Evolutionary conservation across 371 early-diverging fungal species (phyloP).

Genomic region (Mucor racemosus): DNA sequence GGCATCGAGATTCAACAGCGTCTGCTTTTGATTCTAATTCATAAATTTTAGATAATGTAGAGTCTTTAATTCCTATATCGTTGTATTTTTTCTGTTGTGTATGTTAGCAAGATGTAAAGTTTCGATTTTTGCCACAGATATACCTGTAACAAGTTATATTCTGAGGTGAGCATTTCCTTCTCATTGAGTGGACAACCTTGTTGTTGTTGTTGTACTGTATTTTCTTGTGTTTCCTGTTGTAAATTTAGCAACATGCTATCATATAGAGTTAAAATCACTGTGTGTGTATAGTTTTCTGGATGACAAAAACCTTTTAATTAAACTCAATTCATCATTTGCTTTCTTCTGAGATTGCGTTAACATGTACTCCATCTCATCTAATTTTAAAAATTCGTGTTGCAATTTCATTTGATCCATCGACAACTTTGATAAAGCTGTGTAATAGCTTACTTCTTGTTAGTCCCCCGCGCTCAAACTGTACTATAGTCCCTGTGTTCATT

Average conservation of each 20-base stretch:
- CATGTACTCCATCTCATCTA: slow-evolving; percentile 15
- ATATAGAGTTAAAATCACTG: neutral
- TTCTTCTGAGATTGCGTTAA: slow-evolving; percentile 9
- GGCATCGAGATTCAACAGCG: neutral
- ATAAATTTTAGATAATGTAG: neutral
- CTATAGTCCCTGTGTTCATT: neutral
- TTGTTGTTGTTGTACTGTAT: neutral
- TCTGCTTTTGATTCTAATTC: slow-evolving; percentile 13
- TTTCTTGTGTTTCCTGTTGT: slow-evolving; percentile 4
- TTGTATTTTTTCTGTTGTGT: slow-evolving; percentile 13
- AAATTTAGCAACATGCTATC: slow-evolving; percentile 13
- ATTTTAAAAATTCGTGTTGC: neutral
- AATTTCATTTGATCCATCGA: slow-evolving; percentile 9
- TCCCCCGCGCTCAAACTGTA: neutral
- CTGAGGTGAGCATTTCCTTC: neutral
- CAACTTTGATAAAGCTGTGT: slow-evolving; percentile 16
- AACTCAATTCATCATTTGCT: slow-evolving; percentile 6
- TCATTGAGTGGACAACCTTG: neutral
- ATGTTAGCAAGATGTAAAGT: neutral
- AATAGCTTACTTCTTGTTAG: slow-evolving; percentile 15
- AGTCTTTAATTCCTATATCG: neutral
- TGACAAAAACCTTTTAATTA: slow-evolving; percentile 10
- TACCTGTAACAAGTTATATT: neutral
- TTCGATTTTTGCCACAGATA: neutral
- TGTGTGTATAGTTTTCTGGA: neutral